These are phyloP conservation scores for Cercospora janseana DNA, from an alignment of 2,329 filamentous ascomycete species.

Conservation along the genomic window DNA sequence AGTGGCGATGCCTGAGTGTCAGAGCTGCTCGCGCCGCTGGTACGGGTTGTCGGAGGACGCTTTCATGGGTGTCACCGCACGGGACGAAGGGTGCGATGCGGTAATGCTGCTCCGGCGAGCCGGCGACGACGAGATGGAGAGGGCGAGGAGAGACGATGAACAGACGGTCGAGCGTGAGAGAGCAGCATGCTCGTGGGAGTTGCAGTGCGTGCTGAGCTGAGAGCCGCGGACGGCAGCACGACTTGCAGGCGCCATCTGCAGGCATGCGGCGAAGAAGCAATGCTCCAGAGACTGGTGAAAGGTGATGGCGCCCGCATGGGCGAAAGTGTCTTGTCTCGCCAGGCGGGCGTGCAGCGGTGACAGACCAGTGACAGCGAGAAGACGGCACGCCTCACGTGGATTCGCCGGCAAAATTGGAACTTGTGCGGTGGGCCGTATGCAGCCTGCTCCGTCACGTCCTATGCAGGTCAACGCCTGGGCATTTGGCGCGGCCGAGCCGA, in stretches of 20 bases:
- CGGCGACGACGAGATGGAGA: no score
- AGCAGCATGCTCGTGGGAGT: not conserved
- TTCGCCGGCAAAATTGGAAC: slow-evolving; percentile 6
- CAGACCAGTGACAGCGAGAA: slow-evolving; percentile 3
- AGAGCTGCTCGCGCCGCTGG: no score
- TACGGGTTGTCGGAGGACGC: not conserved
- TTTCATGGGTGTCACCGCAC: no score
- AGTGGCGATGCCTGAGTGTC: not conserved
- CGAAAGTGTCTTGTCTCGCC: slow-evolving; percentile 1
- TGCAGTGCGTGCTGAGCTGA: slow-evolving; percentile 4
- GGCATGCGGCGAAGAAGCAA: slow-evolving; percentile 3
- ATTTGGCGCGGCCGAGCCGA: not conserved
- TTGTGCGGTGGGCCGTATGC: slow-evolving; percentile 1
- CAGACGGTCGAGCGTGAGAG: not conserved
- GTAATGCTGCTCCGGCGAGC: no score
- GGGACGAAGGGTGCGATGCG: no score
- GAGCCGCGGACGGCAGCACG: not conserved
- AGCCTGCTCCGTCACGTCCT: slow-evolving; percentile 2
- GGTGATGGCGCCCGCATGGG: not conserved
- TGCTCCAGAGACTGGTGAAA: not conserved
- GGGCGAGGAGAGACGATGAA: not conserved
- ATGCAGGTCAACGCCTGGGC: not conserved
- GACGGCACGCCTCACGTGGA: slow-evolving; percentile 1
- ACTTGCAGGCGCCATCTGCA: slow-evolving; percentile 8
- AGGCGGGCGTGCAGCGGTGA: not conserved